Base-by-base conservation (phyloP, 2,329 filamentous ascomycete species). In the Exophiala phaeomuriformis region DNA sequence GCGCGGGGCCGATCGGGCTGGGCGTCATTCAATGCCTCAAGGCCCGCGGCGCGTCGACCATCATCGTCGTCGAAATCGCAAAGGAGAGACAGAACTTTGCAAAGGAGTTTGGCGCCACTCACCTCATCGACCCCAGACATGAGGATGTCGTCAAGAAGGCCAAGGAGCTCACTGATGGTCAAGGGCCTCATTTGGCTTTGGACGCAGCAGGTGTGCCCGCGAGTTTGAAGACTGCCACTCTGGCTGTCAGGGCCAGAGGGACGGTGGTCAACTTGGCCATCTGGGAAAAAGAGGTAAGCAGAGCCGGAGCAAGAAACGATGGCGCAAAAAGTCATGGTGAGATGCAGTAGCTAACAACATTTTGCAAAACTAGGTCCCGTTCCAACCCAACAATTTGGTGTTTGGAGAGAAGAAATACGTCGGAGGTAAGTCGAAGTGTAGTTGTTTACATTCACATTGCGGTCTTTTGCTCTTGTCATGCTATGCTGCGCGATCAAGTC, bases 231-330 rank as follows among this genome's bases (percentile, higher is more conserved):
- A 64, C 55, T 60, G 79, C 67, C 60, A 79, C 75, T 39, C 66
- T 72, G 19, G 72, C 76, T 0, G 75, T 81, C 2, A 71, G 74
- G 46, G 71, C 74, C 0, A 71, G 77, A 35, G 82, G 81, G 0
- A 79, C 77, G 0, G 72, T 85, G 0, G 74, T 85, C 1, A 85
- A 85, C 56, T 75, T 85, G n/a, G 80, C 82, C 0, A 78, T 85
- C 2, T 84, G 80, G 79, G 80, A 82, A 62, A 78, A 74, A 49
- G 69, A 70, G 4, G 72, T 59, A 49, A 2, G 53, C 53, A 27
- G 39, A 42, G 19, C 19, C 19, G 19, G 19, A 19, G 19, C 19
- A 19, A 31, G 9, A 28, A 8, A 29, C 6, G 4, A 8, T 5
- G n/a, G 29, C 8, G 27, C 19, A 46, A 46, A 8, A 46, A 10